Percentiles rank a stretch among this genome's conserved stretches.
Conservation (phyloP, 371 early-diverging fungal species). For the Apophysomyces ossiformis region DNA sequence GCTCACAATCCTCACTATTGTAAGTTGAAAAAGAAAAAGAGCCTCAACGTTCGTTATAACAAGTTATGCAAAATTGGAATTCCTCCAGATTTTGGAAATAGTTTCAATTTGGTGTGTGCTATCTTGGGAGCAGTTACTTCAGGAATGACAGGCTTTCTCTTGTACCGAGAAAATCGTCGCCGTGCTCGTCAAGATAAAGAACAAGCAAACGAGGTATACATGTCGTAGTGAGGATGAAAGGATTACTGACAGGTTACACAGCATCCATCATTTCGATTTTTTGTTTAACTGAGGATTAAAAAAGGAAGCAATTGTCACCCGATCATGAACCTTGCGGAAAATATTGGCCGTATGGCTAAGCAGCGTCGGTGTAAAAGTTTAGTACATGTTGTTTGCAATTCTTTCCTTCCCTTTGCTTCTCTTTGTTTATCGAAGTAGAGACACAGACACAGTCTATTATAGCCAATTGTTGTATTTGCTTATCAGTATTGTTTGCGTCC, state of each 20-base stretch:
- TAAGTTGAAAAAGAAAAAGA: neutral
- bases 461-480: too few species aligned
- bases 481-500: too few species aligned
- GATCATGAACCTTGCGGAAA: neutral
- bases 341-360: neutral
- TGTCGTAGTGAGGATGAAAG: neutral
- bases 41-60: too few species aligned
- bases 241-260: neutral
- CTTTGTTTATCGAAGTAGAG: too few species aligned
- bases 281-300: neutral
- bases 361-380: too few species aligned
- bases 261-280: neutral
- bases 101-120: slow-evolving; percentile 23
- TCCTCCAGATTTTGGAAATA: slow-evolving; percentile 23
- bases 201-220: neutral
- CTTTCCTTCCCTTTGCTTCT: too few species aligned
- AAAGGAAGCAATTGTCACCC: neutral
- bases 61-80: neutral
- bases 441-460: too few species aligned
- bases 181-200: slow-evolving; percentile 9
- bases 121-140: slow-evolving; percentile 17
- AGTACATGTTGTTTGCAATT: neutral
- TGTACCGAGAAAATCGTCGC: slow-evolving; percentile 25
- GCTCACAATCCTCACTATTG: slow-evolving; percentile 34
- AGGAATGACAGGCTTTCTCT: slow-evolving; percentile 19